Conservation (phyloP, 495 filamentous ascomycete species). For the Neurospora sp. region DNA sequence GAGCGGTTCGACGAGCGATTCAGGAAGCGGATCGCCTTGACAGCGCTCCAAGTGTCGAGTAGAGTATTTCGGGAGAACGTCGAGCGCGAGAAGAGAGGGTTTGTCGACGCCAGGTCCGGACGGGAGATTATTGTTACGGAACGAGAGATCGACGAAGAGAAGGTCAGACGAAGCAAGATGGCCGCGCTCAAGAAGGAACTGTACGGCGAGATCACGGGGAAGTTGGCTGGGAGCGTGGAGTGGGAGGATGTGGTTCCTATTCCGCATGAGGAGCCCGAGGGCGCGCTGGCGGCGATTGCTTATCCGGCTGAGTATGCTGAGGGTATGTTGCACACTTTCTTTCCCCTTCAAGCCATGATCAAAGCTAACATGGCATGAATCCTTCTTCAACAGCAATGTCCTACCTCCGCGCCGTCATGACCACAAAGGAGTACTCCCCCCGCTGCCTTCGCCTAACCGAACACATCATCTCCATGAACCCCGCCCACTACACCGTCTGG, state of each 20-base stretch:
- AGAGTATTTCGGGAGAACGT: slow-evolving; percentile 19
- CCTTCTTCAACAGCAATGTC: slow-evolving; percentile 41
- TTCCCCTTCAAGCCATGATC: not conserved
- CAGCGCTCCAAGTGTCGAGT: slow-evolving; percentile 19
- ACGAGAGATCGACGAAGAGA: slow-evolving; percentile 37
- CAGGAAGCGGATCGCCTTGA: slow-evolving; percentile 19
- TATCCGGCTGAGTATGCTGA: slow-evolving; percentile 82
- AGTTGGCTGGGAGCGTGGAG: slow-evolving; percentile 57
- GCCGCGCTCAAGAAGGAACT: slow-evolving; percentile 29
- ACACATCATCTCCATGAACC: slow-evolving; percentile 83
- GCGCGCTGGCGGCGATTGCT: slow-evolving; percentile 76
- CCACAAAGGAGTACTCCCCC: slow-evolving; percentile 68
- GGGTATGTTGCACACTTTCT: slow-evolving; percentile 40
- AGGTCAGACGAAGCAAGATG: slow-evolving; percentile 32
- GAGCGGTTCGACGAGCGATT: slow-evolving; percentile 27
- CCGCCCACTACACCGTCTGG: slow-evolving; percentile 98
- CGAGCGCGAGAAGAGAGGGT: slow-evolving; percentile 12
- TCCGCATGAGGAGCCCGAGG: slow-evolving; percentile 68
- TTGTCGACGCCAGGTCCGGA: slow-evolving; percentile 5
- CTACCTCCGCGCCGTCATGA: slow-evolving; percentile 92
- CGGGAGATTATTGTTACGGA: slow-evolving; percentile 22
- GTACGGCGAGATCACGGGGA: slow-evolving; percentile 31
- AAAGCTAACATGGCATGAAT: not conserved
- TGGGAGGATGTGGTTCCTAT: slow-evolving; percentile 84
- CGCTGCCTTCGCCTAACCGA: slow-evolving; percentile 76